These are phyloP conservation scores for Cryptosporidium muris DNA, from an alignment of 169 alveolate genomes.

Conservation along the genomic window DNA sequence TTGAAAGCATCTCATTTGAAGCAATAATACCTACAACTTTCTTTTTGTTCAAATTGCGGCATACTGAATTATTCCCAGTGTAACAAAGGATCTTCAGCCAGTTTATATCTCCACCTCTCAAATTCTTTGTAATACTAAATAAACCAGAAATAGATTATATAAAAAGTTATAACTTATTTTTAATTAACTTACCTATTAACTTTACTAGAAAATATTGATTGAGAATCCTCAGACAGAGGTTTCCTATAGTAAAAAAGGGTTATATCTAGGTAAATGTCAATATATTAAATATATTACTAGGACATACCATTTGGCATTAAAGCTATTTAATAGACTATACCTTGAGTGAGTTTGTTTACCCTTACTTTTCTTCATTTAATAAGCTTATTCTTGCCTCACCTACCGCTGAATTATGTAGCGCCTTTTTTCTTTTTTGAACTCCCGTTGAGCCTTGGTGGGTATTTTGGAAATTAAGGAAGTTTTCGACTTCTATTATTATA, in stretches of 20 bases:
- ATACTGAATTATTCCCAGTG: conserved; percentile 37
- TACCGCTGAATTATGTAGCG: conserved; percentile 19
- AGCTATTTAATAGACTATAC: conserved; percentile 29
- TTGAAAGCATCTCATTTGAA: conserved; percentile 9
- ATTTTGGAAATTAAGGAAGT: too few species aligned
- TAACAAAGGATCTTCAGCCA: conserved; percentile 40
- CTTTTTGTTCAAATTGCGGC: neutral
- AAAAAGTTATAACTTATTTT: neutral
- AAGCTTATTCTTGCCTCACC: neutral
- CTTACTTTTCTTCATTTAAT: conserved; percentile 16
- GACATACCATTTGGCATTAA: conserved; percentile 47
- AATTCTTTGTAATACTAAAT: conserved; percentile 14
- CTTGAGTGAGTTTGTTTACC: conserved; percentile 5
- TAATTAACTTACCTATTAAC: conserved; percentile 41
- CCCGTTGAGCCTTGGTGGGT: too few species aligned
- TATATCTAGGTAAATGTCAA: neutral
- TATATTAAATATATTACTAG: neutral
- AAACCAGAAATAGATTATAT: neutral
- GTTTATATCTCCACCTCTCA: conserved; percentile 5
- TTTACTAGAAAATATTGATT: conserved; percentile 3
- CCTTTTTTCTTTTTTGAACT: neutral
- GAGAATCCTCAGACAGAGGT: conserved; percentile 17
- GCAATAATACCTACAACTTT: conserved; percentile 27
- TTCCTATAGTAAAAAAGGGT: conserved; percentile 24
- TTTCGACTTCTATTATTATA: too few species aligned